Percentiles rank a stretch among this genome's conserved stretches.
phyloP scores from a whole-genome alignment of 495 filamentous ascomycete species.

The Penicillium cataractarum region DNA sequence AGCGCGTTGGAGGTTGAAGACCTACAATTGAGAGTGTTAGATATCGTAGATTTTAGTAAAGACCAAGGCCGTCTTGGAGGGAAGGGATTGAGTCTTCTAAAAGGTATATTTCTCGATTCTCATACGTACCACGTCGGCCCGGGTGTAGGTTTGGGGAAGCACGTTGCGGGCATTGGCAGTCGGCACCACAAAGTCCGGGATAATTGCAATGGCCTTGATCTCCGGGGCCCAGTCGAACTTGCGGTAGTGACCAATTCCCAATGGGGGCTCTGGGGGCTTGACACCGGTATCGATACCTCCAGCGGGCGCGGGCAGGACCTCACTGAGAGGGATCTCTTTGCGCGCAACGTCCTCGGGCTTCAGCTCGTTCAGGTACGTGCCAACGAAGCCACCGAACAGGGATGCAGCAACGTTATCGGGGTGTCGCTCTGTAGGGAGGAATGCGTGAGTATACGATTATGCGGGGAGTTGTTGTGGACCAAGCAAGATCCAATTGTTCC shows the following conservation, averaged over 20 bases:
- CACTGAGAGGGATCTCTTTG: slow-evolving; percentile 91
- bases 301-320: slow-evolving; percentile 84
- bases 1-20: slow-evolving; percentile 92
- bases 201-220: slow-evolving; percentile 93
- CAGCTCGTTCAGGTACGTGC: slow-evolving; percentile 90
- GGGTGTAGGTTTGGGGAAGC: slow-evolving; percentile 73
- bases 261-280: slow-evolving; percentile 81
- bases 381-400: slow-evolving; percentile 94
- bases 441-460: slow-evolving; percentile 12
- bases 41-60: no score
- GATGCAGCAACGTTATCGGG: slow-evolving; percentile 97
- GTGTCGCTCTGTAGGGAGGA: slow-evolving; percentile 68
- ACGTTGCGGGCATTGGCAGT: slow-evolving; percentile 86
- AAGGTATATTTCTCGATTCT: not conserved
- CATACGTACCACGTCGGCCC: slow-evolving; percentile 75
- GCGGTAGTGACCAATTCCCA: slow-evolving; percentile 88
- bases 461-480: not conserved
- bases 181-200: slow-evolving; percentile 90
- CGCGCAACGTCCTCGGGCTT: slow-evolving; percentile 81
- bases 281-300: slow-evolving; percentile 87
- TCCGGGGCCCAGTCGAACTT: slow-evolving; percentile 90
- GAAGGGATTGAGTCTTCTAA: not conserved
- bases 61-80: no score
- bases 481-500: not conserved
- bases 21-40: slow-evolving; percentile 44